Percentiles rank a stretch among this genome's conserved stretches.
Conservation (phyloP, 2,329 filamentous ascomycete genomes). For the Catunica adiposa region DNA sequence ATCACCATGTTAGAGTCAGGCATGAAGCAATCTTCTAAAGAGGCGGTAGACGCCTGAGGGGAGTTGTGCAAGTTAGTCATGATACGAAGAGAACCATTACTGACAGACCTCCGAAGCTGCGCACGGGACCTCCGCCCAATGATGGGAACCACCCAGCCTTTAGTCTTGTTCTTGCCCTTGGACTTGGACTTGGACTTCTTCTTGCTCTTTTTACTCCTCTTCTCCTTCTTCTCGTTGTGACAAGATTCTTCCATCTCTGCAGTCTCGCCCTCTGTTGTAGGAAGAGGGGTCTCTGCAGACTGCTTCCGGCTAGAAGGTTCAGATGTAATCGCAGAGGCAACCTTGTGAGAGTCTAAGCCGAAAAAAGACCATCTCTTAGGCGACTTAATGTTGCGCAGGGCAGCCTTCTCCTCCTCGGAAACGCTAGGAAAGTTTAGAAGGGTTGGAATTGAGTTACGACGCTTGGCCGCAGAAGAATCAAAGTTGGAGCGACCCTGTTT, state of each 20-base stretch:
- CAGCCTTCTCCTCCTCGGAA: constrained; percentile 20
- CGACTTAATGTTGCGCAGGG: constrained; percentile 33
- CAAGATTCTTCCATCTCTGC: constrained; percentile 14
- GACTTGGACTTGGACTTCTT: too few species aligned
- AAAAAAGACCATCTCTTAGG: constrained; percentile 48
- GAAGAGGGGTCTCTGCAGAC: constrained; percentile 22
- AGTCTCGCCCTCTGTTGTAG: constrained; percentile 2
- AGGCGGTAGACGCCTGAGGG: constrained; percentile 4
- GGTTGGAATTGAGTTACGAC: constrained; percentile 44
- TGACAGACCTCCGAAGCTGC: constrained; percentile 26
- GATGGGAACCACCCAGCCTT: constrained; percentile 53
- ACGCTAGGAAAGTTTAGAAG: constrained; percentile 26
- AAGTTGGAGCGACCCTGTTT: constrained; percentile 8
- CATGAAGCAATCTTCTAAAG: constrained; percentile 11
- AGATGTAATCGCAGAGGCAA: not conserved
- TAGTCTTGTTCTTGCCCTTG: constrained; percentile 50
- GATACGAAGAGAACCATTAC: constrained; percentile 23
- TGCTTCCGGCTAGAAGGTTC: constrained; percentile 3
- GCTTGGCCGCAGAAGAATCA: constrained; percentile 24
- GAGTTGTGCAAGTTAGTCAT: constrained; percentile 22
- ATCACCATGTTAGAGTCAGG: constrained; percentile 11
- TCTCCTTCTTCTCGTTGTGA: constrained; percentile 18
- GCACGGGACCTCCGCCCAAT: constrained; percentile 44
- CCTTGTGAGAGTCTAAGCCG: constrained; percentile 34
- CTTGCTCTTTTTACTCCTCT: constrained; percentile 41